These are phyloP conservation scores for Coemansia sp. DNA, from an alignment of 192 early-diverging fungal genomes.

Conservation along the genomic window DNA sequence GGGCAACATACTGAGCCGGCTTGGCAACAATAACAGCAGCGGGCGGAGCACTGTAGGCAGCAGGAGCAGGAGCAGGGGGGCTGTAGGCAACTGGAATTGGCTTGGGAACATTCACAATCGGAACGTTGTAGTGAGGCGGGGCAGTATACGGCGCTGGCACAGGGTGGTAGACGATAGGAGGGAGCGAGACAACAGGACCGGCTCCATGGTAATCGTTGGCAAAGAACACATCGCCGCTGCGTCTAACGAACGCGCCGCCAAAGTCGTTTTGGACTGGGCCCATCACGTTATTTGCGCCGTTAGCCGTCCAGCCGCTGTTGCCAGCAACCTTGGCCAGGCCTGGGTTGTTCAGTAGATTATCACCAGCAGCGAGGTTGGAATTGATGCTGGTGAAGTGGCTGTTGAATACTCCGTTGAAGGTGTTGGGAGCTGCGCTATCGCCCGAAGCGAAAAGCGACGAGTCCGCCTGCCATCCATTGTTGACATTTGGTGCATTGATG, in stretches of 20 bases:
- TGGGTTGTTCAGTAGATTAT: constrained; percentile 40
- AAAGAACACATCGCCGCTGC: constrained; percentile 14
- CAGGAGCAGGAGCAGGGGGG: constrained; percentile 16
- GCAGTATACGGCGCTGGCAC: constrained; percentile 6
- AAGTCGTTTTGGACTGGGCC: constrained; percentile 27
- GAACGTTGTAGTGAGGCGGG: constrained; percentile 15
- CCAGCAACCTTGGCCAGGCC: constrained; percentile 14
- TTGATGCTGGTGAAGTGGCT: constrained; percentile 27
- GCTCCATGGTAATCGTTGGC: constrained; percentile 9
- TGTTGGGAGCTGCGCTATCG: not conserved
- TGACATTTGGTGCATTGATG: constrained; percentile 32
- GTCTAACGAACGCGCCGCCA: constrained; percentile 9
- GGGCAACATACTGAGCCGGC: not conserved
- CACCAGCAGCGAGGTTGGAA: constrained; percentile 12
- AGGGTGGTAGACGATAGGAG: constrained; percentile 19
- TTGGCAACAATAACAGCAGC: not conserved
- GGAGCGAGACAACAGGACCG: not conserved
- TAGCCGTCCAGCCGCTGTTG: constrained; percentile 36
- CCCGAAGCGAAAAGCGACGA: constrained; percentile 20
- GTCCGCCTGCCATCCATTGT: constrained; percentile 35
- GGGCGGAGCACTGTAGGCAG: constrained; percentile 11
- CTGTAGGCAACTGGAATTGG: not conserved
- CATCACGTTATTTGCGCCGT: constrained; percentile 28
- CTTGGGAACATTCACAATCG: not conserved
- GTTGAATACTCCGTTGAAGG: constrained; percentile 22